phyloP scores from a whole-genome alignment of 2,329 filamentous ascomycete genomes.

The Ophiostoma piceae region DNA sequence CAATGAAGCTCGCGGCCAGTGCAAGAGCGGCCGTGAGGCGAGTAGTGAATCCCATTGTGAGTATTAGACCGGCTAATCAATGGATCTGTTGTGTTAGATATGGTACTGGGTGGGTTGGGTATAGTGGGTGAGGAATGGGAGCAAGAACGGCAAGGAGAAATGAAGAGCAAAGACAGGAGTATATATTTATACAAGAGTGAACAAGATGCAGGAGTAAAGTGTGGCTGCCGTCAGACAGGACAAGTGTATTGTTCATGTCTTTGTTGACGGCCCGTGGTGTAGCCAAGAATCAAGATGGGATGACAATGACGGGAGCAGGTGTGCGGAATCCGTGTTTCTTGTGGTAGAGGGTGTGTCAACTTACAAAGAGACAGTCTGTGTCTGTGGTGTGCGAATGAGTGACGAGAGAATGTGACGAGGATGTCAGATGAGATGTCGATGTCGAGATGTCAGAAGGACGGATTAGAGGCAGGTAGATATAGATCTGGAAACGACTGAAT shows the following conservation, averaged over 20 bases:
- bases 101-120: background rate
- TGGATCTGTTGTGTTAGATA: background rate
- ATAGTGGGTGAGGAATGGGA: background rate
- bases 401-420: background rate
- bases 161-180: background rate
- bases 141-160: background rate
- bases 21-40: constrained; percentile 40
- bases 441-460: background rate
- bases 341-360: background rate
- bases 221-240: background rate
- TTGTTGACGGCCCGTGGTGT: background rate
- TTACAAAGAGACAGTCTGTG: constrained; percentile 7
- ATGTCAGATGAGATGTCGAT: background rate
- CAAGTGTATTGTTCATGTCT: background rate
- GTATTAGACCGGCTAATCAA: background rate
- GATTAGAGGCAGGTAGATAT: background rate
- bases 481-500: background rate
- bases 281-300: background rate
- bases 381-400: background rate
- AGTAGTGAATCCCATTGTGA: constrained; percentile 41
- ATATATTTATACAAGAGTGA: background rate
- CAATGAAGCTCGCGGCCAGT: constrained; percentile 26
- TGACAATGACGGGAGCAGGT: background rate
- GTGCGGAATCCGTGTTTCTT: background rate
- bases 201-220: background rate